Percentiles rank a stretch among this genome's conserved stretches.
Evolutionary conservation across 2,329 filamentous ascomycete species (phyloP).

Genomic region (Lecanosticta acicola): DNA sequence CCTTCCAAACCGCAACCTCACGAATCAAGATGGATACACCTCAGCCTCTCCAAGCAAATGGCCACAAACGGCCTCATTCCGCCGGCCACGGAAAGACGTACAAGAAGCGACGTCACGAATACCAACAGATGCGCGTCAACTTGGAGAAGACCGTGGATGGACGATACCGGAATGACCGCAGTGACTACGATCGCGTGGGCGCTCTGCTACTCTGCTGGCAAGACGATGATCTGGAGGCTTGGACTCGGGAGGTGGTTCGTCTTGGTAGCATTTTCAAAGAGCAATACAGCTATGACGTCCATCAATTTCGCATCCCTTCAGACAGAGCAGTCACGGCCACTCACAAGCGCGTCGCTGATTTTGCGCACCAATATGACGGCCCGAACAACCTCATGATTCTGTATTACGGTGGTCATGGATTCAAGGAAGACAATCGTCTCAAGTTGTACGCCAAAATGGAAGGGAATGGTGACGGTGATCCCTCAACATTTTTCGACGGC

Average conservation of each 20-base stretch:
- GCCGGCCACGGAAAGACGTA: background rate
- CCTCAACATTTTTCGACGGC: slow-evolving; percentile 7
- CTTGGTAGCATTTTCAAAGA: slow-evolving; percentile 6
- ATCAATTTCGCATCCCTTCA: slow-evolving; percentile 7
- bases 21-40: background rate
- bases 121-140: slow-evolving; percentile 3
- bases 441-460: slow-evolving; percentile 3
- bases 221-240: slow-evolving; percentile 6
- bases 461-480: slow-evolving; percentile 3
- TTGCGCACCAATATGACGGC: slow-evolving; percentile 8
- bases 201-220: slow-evolving; percentile 9
- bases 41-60: background rate
- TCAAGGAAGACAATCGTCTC: slow-evolving; percentile 2
- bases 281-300: slow-evolving; percentile 5
- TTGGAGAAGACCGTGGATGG: slow-evolving; percentile 7
- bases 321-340: slow-evolving; percentile 3
- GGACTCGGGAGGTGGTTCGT: slow-evolving; percentile 1
- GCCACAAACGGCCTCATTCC: background rate
- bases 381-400: slow-evolving; percentile 5
- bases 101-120: background rate
- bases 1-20: too few species aligned
- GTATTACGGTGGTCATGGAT: slow-evolving; percentile 12
- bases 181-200: slow-evolving; percentile 8
- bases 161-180: slow-evolving; percentile 5
- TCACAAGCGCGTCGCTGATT: slow-evolving; percentile 4